Base-by-base conservation (phyloP, 352 stramenopile species). In the Phytophthora sp. region DNA sequence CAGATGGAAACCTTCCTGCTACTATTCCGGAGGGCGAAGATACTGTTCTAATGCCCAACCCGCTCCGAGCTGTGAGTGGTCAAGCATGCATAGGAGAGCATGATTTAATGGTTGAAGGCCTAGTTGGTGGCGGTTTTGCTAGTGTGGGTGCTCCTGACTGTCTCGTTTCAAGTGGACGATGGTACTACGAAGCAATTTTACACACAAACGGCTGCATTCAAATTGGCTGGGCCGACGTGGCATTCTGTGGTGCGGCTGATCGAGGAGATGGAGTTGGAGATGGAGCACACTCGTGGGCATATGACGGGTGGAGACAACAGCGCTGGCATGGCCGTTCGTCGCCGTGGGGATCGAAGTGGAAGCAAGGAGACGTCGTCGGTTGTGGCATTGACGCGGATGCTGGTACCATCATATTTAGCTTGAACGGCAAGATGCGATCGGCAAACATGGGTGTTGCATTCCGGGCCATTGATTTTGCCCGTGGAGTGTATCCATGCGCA, bases 161-260 rank as follows among this genome's bases (percentile, higher is more conserved):
- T 44, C 74, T 94, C 12, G 83, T 95, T 23, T 88, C 77, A 5
- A 84, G 39, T 34, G 89, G 91, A 3, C 67, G 84, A 35, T 97
- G 89, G 89, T 97, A 97, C 62, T 98, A 96, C 61, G 92, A 98
- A 82, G 94, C 94, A n/a, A 91, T 81, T n/a, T 60, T 98, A 15
- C 74, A 92, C 46, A 97, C 91, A 0, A 96, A 96, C 30, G 94
- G 94, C 38, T 95, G 95, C 54, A 98, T 98, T 64, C 94, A 98
- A 67, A 96, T 98, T 50, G 94, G 94, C 3, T 98, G 93, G 94
- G 89, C 90, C 20, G 89, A 97, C 60, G 84, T 92, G 9, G 84
- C 85, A 8, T 98, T 97, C 46, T 94, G 72, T 11, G 87, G 89
- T 23, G 88, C 92, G 20, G 88, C 91, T 18, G 88, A 93, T 49